Conservation (phyloP, 306 rosid species). For the Prunus fruticosa region DNA sequence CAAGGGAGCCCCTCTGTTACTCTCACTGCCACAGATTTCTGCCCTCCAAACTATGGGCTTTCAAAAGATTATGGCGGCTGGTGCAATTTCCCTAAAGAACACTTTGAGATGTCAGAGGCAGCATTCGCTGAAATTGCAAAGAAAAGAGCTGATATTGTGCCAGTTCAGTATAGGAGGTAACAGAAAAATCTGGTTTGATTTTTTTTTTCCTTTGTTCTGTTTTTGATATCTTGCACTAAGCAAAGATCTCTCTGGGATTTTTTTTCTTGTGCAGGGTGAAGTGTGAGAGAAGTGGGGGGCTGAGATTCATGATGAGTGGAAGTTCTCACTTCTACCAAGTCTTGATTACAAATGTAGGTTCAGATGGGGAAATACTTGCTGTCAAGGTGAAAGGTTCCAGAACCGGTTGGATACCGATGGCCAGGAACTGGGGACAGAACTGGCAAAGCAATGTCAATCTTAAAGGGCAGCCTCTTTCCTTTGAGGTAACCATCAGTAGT, state of each 20-base stretch:
- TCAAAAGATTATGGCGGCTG: conserved; percentile 95
- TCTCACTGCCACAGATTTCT: conserved; percentile 93
- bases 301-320: conserved; percentile 75
- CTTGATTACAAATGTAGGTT: conserved; percentile 74
- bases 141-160: conserved; percentile 78
- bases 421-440: conserved; percentile 88
- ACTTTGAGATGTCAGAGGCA: conserved; percentile 87
- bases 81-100: conserved; percentile 92
- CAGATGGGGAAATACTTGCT: conserved; percentile 81
- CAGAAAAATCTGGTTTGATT: not conserved
- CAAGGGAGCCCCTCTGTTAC: conserved; percentile 82
- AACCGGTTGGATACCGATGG: conserved; percentile 97
- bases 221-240: conserved; percentile 17
- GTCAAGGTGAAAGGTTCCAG: conserved; percentile 95
- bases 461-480: conserved; percentile 79
- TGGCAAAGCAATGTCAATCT: conserved; percentile 88
- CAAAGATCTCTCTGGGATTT: conserved; percentile 5
- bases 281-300: conserved; percentile 76
- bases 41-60: conserved; percentile 87
- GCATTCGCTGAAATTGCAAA: conserved; percentile 83
- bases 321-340: conserved; percentile 73
- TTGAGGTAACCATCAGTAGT: conserved; percentile 70
- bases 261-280: conserved; percentile 61
- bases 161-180: conserved; percentile 93
- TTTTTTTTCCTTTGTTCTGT: not conserved